Base-by-base conservation (phyloP, 78 protist species). In the Tieghemostelium lacteum region DNA sequence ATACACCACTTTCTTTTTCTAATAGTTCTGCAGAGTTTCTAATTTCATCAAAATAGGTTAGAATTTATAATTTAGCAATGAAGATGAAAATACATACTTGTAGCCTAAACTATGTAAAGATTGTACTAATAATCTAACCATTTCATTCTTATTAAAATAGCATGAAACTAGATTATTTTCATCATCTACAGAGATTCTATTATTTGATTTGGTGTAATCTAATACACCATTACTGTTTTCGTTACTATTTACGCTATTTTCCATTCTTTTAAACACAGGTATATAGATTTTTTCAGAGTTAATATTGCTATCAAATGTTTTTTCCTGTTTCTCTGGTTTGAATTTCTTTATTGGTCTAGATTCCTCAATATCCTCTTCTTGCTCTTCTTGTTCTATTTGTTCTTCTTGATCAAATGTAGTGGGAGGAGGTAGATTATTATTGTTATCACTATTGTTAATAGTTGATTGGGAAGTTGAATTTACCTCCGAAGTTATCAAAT, bases 11-110 rank as follows among this genome's bases (percentile, higher is more conserved):
- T 4, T 80, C 88, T 31, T 80, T 66, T 57, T 80, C 88, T 22
- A 80, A 57, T 57, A 80, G 57, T 24, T 80, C 76, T 55, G 88
- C 75, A 8, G 88, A 80, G 62, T 76, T 76, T 14, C 87, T 76
- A 22, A 0, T 29, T 6, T 71, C 17, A 71, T 12, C 37, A 36
- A 20, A 54, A 7, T 65, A 26, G 7, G 7, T n/a, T n/a, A n/a
- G 7, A 16, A 7, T 37, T 3, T 37, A 64, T 39, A 7, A 20
- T 39, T 64, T 50, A 3, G 10, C 29, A 40, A 6, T 31, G 20
- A 7, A 37, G n/a, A n/a, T n/a, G n/a, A n/a, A n/a, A n/a, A 22
- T 0, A 67, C 49, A 28, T 80, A 80, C 88, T 80, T 71, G 22
- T 80, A 80, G 14, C 88, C 88, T 45, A 80, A 67, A 54, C 72